Percentiles rank a stretch among this genome's conserved stretches.
Evolutionary conservation across 192 early-diverging fungal species (phyloP).

Genomic region (Backusella parvicylindrica): DNA sequence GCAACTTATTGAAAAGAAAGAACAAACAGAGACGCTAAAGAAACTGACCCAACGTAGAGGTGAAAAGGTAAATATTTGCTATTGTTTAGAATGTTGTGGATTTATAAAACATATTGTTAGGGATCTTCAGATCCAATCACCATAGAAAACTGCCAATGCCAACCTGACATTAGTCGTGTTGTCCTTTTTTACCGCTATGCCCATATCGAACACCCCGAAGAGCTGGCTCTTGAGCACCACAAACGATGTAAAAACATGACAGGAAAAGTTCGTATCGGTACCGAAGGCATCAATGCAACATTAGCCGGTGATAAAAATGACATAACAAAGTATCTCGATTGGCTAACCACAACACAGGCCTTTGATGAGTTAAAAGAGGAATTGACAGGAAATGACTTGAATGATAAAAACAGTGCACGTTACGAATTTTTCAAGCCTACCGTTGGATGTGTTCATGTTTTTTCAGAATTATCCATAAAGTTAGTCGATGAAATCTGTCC

Average conservation of each 20-base stretch:
- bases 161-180: slow-evolving; percentile 30
- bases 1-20: not conserved
- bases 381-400: not conserved
- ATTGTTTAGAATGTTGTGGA: not conserved
- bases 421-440: slow-evolving; percentile 64
- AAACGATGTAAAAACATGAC: slow-evolving; percentile 32
- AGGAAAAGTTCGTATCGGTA: slow-evolving; percentile 51
- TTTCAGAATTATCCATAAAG: slow-evolving; percentile 55
- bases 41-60: slow-evolving; percentile 14
- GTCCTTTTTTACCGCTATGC: slow-evolving; percentile 52
- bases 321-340: slow-evolving; percentile 45
- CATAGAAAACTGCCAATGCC: slow-evolving; percentile 35
- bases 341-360: slow-evolving; percentile 18
- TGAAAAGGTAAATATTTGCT: slow-evolving; percentile 10
- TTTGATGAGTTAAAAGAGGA: slow-evolving; percentile 6
- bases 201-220: slow-evolving; percentile 29
- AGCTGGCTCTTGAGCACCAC: slow-evolving; percentile 36
- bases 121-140: slow-evolving; percentile 42
- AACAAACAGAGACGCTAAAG: not conserved
- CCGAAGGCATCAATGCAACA: slow-evolving; percentile 67
- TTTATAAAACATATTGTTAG: slow-evolving; percentile 4
- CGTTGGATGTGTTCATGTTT: slow-evolving; percentile 58
- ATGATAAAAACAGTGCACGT: not conserved
- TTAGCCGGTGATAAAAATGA: slow-evolving; percentile 45
- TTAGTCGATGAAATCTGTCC: slow-evolving; percentile 66